A percentile compares a stretch with the other conserved stretches of the same genome.
Conservation (phyloP, 2,329 filamentous ascomycete genomes). For the Diaporthe destruens region DNA sequence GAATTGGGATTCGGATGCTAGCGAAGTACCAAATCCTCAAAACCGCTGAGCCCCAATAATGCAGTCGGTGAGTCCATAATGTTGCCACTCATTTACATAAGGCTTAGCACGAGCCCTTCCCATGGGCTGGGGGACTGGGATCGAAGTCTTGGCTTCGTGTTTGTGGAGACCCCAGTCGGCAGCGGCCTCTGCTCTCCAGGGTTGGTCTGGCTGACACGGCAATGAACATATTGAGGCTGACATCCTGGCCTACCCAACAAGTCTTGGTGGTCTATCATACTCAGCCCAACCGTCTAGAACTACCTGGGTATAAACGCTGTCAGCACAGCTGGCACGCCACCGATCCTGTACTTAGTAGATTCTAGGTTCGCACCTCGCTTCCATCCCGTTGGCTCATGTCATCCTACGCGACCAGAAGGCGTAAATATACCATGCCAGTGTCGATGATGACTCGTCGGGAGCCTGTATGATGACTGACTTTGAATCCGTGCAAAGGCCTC, state of each 20-base stretch:
- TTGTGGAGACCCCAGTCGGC: background rate
- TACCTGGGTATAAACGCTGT: background rate
- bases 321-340: slow-evolving; percentile 20
- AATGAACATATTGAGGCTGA: slow-evolving; percentile 19
- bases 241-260: background rate
- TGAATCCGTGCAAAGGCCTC: background rate
- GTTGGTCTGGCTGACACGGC: background rate
- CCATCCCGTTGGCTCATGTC: background rate
- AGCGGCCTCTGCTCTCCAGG: background rate
- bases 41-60: slow-evolving; percentile 7
- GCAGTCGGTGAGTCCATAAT: slow-evolving; percentile 21
- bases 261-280: background rate
- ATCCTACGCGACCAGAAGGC: background rate
- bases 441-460: background rate
- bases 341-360: slow-evolving; percentile 2
- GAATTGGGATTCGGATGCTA: slow-evolving; percentile 21
- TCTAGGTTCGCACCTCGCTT: background rate
- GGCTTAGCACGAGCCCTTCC: slow-evolving; percentile 12
- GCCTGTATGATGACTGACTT: background rate
- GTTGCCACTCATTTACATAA: slow-evolving; percentile 24
- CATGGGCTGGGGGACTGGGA: slow-evolving; percentile 21
- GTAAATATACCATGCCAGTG: background rate
- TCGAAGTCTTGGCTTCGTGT: slow-evolving; percentile 27
- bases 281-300: background rate
- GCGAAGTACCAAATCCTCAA: slow-evolving; percentile 16